These are phyloP conservation scores for Moelleriella libera DNA, from an alignment of 2,329 filamentous ascomycete genomes.

Conservation along the genomic window DNA sequence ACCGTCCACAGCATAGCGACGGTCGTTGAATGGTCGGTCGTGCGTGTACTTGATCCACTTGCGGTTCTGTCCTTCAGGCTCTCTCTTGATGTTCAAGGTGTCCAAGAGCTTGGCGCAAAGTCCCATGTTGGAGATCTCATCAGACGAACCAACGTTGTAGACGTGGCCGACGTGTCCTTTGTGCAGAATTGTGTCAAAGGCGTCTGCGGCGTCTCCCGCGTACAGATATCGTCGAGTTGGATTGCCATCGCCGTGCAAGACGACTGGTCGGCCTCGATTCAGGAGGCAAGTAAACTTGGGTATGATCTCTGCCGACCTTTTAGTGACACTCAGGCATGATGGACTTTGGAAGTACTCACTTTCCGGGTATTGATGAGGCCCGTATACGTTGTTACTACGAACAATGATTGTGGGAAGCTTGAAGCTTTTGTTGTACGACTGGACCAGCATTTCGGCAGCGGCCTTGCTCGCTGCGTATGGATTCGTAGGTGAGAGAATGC, in stretches of 20 bases:
- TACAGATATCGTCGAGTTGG: slow-evolving; percentile 66
- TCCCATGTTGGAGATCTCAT: slow-evolving; percentile 63
- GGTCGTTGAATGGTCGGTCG: slow-evolving; percentile 68
- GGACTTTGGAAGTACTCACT: slow-evolving; percentile 35
- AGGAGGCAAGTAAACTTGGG: slow-evolving; percentile 68
- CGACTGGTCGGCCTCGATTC: slow-evolving; percentile 49
- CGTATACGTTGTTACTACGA: slow-evolving; percentile 74
- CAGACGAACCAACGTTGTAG: slow-evolving; percentile 69
- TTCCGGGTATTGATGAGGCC: slow-evolving; percentile 71
- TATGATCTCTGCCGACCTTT: slow-evolving; percentile 52
- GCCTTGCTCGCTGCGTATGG: slow-evolving; percentile 73
- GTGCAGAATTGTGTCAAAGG: slow-evolving; percentile 74
- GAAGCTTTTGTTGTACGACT: slow-evolving; percentile 75
- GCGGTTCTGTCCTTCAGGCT: slow-evolving; percentile 36
- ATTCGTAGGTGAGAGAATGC: slow-evolving; percentile 65
- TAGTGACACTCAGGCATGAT: background rate
- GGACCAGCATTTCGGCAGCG: slow-evolving; percentile 74
- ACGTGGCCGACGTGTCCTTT: slow-evolving; percentile 59
- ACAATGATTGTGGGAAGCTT: slow-evolving; percentile 69
- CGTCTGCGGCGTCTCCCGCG: slow-evolving; percentile 66
- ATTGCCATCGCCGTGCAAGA: slow-evolving; percentile 63
- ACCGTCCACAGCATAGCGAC: slow-evolving; percentile 57
- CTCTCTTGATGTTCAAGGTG: slow-evolving; percentile 42
- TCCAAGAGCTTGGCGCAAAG: slow-evolving; percentile 52
- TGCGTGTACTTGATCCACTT: slow-evolving; percentile 61